phyloP scores from a whole-genome alignment of 2,329 filamentous ascomycete genomes.

The Ophiostoma montium region DNA sequence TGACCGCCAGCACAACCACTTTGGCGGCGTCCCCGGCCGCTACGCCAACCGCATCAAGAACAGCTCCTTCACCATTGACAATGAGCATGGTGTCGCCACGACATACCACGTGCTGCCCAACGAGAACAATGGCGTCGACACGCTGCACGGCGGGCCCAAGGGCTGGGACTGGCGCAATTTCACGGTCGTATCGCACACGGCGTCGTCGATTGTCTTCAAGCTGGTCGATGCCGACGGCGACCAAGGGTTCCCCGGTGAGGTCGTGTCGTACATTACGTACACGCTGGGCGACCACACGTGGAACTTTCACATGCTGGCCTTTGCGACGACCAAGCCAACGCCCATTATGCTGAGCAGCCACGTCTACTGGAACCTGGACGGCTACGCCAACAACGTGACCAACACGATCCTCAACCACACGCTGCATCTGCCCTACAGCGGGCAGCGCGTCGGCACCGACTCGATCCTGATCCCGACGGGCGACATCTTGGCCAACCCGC shows the following conservation, averaged over 20 bases:
- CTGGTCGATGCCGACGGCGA: constrained; percentile 59
- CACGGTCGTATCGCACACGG: constrained; percentile 54
- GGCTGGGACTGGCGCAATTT: constrained; percentile 72
- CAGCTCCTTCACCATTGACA: constrained; percentile 56
- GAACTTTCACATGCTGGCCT: constrained; percentile 59
- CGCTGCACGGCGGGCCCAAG: constrained; percentile 54
- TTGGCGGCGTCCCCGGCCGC: constrained; percentile 58
- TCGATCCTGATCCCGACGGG: constrained; percentile 63
- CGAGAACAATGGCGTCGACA: constrained; percentile 48
- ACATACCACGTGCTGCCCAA: constrained; percentile 47
- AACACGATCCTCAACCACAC: constrained; percentile 54
- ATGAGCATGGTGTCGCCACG: constrained; percentile 19
- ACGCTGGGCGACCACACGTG: constrained; percentile 51
- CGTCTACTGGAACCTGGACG: constrained; percentile 75
- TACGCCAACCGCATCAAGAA: constrained; percentile 76
- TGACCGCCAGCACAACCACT: constrained; percentile 54
- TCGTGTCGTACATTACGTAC: constrained; percentile 62
- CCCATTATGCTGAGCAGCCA: constrained; percentile 68
- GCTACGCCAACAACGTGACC: constrained; percentile 60
- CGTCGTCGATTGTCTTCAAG: constrained; percentile 58
- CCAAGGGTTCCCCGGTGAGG: constrained; percentile 66
- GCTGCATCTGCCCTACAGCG: constrained; percentile 57
- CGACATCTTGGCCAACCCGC: constrained; percentile 54
- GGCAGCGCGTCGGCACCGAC: constrained; percentile 54
- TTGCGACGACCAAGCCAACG: constrained; percentile 59